Evolutionary conservation across 2,329 filamentous ascomycete genomes (phyloP), one percentile per base, ranked within the genome.

Genomic region (Penicillium frequentans): DNA sequence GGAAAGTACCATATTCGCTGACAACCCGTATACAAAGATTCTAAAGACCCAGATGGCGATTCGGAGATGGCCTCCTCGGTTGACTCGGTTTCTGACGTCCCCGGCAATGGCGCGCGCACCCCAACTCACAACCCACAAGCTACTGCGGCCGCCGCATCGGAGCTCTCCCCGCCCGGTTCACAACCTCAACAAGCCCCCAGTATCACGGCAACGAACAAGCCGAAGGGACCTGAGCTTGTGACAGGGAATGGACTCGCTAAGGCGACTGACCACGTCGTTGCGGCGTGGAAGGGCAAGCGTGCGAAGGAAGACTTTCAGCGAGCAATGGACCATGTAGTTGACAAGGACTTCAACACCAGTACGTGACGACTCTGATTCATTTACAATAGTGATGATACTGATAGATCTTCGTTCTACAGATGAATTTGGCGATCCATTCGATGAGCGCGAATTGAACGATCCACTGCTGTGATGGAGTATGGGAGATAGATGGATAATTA

Each of bases 131-230:
- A 56, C 27, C 44, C 46, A 29, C 50, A 58, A 29, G 64, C 60
- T 65, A 19, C 66, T 52, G 64, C 66, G 16, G 62, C 69, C 53
- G 64, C 65, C n/a, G 61, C 69, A 63, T 73, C 75, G n/a, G 80
- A 84, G 58, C 77, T 84, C 53, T 84, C 82, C 10, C 83, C 83
- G 35, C 82, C 83, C 24, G 79, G 80, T 53, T 84, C 82, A 1
- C 82, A 84, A 64, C 70, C 68, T 52, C 61, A 56, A 33, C 59
- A 62, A 27, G 59, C 52, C 42, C 45, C 58, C 11, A 56, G 53
- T n/a, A 54, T 56, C 44, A 19, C 51, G 19, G 50, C 42, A 5
- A 23, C 50, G 21, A 45, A 35, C n/a, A 55, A 50, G 0, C n/a
- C 53, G 4, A 49, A 37, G 4, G 31, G 44, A 21, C 10, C 39